Evolutionary conservation across 139 green algal genomes (phyloP), one percentile per base, ranked within the genome.

Genomic region (Gonium pectorale): DNA sequence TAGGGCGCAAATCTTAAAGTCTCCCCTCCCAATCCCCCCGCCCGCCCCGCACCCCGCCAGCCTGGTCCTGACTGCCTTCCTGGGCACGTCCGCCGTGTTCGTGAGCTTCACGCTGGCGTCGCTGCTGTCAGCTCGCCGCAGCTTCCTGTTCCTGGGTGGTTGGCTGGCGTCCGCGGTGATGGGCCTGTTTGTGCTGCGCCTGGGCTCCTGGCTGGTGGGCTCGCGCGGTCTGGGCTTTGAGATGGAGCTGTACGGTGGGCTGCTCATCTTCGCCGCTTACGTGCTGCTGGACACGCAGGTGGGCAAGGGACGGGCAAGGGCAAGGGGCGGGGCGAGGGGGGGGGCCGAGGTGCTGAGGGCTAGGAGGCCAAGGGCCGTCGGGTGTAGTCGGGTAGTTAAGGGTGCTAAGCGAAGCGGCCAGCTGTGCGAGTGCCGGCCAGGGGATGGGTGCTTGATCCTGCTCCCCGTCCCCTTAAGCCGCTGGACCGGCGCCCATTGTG

Each of bases 251-350:
- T 96, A 96, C 70, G 29, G 81, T 0, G 94, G 94, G 24, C 91
- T 97, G 75, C 52, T 92, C 26, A 82, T 96, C 2, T 96, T 97
- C 63, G 21, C 87, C 24, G 89, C 83, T 31, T 96, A 97, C 29
- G 88, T 97, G 31, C 60, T 97, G 41, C 93, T 94, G 59, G 94
- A 97, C 89, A 96, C 94, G 3, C 94, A 95, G 88, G 88, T 92
- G 63, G 0, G 46, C 15, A 5, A 40, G 29, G 35, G 44, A n/a
- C 35, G 44, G 3, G 62, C 38, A 3, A 33, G 6, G 64, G 15
- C 46, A 41, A 49, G 56, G 11, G 56, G 8, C 4, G 1, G 11
- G 8, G 56, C 2, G 56, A 35, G 56, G 56, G 56, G 2, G 56
- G 56, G 2, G 56, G 56, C 11, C 26, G 56, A 7, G 54, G 17